phyloP scores from a whole-genome alignment of 805 yeast genomes.

The Yamadazyma tumulicola region DNA sequence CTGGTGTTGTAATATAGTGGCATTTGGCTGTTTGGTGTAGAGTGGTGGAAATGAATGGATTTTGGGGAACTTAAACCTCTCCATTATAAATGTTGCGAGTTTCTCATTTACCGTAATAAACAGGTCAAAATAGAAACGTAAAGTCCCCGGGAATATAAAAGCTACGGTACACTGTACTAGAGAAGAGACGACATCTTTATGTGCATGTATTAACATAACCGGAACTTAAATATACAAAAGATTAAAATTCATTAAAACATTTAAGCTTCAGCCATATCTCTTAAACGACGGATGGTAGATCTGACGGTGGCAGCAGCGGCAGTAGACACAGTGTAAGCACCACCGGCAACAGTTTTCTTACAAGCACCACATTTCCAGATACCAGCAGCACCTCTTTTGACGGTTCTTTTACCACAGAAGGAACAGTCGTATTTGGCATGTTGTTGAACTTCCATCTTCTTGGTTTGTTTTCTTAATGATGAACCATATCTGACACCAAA shows the following conservation, averaged over 20 bases:
- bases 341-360: conserved; percentile 98
- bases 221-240: conserved; percentile 22
- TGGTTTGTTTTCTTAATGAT: conserved; percentile 99
- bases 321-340: conserved; percentile 99
- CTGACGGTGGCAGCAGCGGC: conserved; percentile 99
- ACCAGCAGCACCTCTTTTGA: conserved; percentile 97
- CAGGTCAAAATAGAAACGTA: no score
- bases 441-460: conserved; percentile 98
- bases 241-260: conserved; percentile 12
- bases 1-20: conserved; percentile 74
- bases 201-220: conserved; percentile 12
- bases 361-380: conserved; percentile 98
- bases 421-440: conserved; percentile 99
- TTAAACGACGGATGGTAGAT: conserved; percentile 99
- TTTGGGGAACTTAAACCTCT: conserved; percentile 35
- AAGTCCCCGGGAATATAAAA: no score
- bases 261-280: conserved; percentile 99
- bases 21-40: conserved; percentile 84
- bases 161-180: no score
- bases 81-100: no score
- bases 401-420: conserved; percentile 99
- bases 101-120: no score
- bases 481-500: conserved; percentile 99
- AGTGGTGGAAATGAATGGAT: conserved; percentile 77
- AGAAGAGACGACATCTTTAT: conserved; percentile 1